These are phyloP conservation scores for Trichoderma simmonsii DNA, from an alignment of 2,329 filamentous ascomycete species.

Conservation along the genomic window DNA sequence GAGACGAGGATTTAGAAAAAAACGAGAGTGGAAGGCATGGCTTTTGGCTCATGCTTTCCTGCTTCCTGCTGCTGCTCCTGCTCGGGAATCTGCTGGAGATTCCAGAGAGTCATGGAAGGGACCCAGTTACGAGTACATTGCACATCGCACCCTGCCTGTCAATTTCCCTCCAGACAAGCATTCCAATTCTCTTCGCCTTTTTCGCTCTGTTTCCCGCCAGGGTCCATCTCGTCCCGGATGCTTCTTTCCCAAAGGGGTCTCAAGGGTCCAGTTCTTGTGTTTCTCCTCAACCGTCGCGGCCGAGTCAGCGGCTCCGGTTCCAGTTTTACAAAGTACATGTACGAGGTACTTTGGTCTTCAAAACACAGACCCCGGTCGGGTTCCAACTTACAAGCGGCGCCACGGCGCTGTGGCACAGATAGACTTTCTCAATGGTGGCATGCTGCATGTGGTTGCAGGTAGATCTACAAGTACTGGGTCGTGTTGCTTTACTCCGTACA, in stretches of 20 bases:
- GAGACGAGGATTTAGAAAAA: background rate
- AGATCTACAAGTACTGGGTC: background rate
- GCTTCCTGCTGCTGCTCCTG: background rate
- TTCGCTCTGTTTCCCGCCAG: background rate
- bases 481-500: background rate
- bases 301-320: conserved; percentile 11
- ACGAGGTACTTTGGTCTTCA: background rate
- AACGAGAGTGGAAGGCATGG: background rate
- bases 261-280: background rate
- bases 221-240: background rate
- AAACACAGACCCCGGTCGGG: background rate
- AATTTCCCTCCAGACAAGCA: background rate
- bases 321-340: background rate
- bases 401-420: background rate
- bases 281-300: background rate
- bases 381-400: background rate
- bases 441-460: background rate
- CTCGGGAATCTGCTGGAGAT: background rate
- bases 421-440: background rate
- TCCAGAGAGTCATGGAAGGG: background rate
- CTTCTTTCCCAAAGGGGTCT: background rate
- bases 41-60: background rate
- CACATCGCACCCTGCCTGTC: background rate
- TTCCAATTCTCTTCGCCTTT: background rate
- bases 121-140: background rate